A percentile compares a stretch with the other conserved stretches of the same genome.
Conservation (phyloP, 2,329 filamentous ascomycete genomes). For the Beauveria medogensis region DNA sequence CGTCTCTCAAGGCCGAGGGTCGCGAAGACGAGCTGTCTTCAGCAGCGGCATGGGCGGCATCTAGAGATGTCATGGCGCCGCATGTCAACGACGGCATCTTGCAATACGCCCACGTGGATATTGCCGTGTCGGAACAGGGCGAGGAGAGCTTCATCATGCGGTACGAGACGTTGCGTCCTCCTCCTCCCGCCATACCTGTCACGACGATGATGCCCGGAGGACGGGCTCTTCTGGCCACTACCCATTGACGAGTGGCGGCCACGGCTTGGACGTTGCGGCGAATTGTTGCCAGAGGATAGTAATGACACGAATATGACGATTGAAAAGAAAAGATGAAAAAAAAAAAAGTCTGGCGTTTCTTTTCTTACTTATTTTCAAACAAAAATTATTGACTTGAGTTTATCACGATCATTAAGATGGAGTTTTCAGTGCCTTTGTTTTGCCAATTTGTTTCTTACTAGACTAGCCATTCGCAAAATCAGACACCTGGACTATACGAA, state of each 20-base stretch:
- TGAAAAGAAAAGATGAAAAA: background rate
- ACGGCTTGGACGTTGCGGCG: background rate
- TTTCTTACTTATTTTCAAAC: background rate
- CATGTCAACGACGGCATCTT: slow-evolving; percentile 36
- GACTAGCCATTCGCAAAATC: background rate
- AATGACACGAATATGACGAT: background rate
- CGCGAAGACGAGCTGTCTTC: slow-evolving; percentile 34
- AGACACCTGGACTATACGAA: background rate
- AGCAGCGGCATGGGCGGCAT: slow-evolving; percentile 20
- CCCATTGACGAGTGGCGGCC: background rate
- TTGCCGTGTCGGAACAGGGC: slow-evolving; percentile 30
- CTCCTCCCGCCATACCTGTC: slow-evolving; percentile 22
- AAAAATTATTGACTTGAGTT: background rate
- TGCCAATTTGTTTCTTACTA: background rate
- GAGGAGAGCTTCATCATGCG: slow-evolving; percentile 29
- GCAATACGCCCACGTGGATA: slow-evolving; percentile 40
- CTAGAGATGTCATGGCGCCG: slow-evolving; percentile 38
- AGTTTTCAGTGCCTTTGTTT: background rate
- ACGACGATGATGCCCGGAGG: slow-evolving; percentile 23
- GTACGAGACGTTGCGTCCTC: slow-evolving; percentile 22
- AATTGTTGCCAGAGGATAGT: background rate
- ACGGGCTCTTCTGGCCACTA: slow-evolving; percentile 12
- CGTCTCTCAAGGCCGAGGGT: slow-evolving; percentile 36
- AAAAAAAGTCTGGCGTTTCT: background rate
- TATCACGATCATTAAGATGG: background rate